Evolutionary conservation across 2,329 filamentous ascomycete genomes (phyloP).

Genomic region (Canariomyces notabilis): DNA sequence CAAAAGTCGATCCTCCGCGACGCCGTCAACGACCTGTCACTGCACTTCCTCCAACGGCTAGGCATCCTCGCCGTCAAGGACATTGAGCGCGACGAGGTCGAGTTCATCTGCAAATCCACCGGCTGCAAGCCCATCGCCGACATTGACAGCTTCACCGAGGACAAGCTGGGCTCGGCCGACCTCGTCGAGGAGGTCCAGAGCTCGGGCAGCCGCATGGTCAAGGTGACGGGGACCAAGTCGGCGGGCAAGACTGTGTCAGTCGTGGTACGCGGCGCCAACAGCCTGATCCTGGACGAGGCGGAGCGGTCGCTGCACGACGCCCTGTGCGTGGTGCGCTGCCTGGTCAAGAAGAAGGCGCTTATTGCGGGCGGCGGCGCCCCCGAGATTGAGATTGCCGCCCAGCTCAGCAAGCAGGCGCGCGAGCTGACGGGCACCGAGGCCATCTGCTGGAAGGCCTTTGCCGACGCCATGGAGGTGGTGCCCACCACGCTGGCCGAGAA

Average conservation of each 20-base stretch:
- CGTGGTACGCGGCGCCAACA: conserved; percentile 90
- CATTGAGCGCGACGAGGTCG: conserved; percentile 96
- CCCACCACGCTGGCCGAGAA: conserved; percentile 97
- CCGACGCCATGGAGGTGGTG: conserved; percentile 94
- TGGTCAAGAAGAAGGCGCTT: conserved; percentile 99
- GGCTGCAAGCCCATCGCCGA: conserved; percentile 99
- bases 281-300: conserved; percentile 90
- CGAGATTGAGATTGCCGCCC: conserved; percentile 91
- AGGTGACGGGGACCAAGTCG: conserved; percentile 85
- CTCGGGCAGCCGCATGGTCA: conserved; percentile 86
- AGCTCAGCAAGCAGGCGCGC: conserved; percentile 76
- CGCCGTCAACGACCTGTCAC: conserved; percentile 92
- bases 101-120: conserved; percentile 98
- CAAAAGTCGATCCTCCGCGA: conserved; percentile 98
- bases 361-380: conserved; percentile 95
- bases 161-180: conserved; percentile 92
- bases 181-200: conserved; percentile 88
- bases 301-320: conserved; percentile 96
- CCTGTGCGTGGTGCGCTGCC: conserved; percentile 91
- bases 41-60: conserved; percentile 96
- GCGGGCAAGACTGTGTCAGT: conserved; percentile 88
- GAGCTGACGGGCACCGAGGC: conserved; percentile 85
- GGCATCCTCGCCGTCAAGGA: conserved; percentile 96
- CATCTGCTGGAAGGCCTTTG: conserved; percentile 99
- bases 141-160: conserved; percentile 96